Evolutionary conservation across 805 yeast species (phyloP).

Genomic region (Ogataea zsoltii): DNA sequence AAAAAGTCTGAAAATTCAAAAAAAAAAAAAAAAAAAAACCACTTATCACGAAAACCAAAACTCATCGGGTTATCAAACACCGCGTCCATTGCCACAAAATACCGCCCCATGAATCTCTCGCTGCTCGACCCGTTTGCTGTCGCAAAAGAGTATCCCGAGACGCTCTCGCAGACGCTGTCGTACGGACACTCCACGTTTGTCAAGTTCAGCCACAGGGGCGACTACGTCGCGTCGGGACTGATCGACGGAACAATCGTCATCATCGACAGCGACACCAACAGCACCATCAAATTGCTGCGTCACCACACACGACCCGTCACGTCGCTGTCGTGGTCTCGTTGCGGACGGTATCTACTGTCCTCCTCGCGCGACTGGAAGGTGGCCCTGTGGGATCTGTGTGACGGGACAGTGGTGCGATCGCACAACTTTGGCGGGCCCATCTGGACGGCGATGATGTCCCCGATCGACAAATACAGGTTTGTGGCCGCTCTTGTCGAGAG

Average conservation of each 20-base stretch:
- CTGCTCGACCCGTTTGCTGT: conserved; percentile 89
- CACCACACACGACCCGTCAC: conserved; percentile 76
- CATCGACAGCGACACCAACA: conserved; percentile 70
- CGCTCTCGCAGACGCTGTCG: conserved; percentile 67
- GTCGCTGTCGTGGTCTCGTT: conserved; percentile 70
- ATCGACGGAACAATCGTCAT: conserved; percentile 72
- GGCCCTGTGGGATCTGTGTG: conserved; percentile 73
- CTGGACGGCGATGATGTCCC: conserved; percentile 67
- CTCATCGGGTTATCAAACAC: too few species aligned
- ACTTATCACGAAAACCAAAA: too few species aligned
- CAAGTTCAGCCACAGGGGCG: conserved; percentile 73
- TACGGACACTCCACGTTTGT: conserved; percentile 69
- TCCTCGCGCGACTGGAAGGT: conserved; percentile 82
- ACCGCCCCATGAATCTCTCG: conserved; percentile 65
- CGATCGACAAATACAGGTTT: conserved; percentile 46
- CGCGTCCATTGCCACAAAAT: too few species aligned
- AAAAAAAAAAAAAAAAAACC: too few species aligned
- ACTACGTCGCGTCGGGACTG: conserved; percentile 81
- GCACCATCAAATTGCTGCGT: conserved; percentile 54
- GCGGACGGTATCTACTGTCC: conserved; percentile 68
- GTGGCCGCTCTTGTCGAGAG: conserved; percentile 69
- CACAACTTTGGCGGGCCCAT: conserved; percentile 67
- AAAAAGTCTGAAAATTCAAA: too few species aligned
- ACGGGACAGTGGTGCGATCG: conserved; percentile 41
- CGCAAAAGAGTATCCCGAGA: conserved; percentile 88